Evolutionary conservation across 2,329 filamentous ascomycete genomes (phyloP).

Genomic region (Tetracladium maxilliforme): DNA sequence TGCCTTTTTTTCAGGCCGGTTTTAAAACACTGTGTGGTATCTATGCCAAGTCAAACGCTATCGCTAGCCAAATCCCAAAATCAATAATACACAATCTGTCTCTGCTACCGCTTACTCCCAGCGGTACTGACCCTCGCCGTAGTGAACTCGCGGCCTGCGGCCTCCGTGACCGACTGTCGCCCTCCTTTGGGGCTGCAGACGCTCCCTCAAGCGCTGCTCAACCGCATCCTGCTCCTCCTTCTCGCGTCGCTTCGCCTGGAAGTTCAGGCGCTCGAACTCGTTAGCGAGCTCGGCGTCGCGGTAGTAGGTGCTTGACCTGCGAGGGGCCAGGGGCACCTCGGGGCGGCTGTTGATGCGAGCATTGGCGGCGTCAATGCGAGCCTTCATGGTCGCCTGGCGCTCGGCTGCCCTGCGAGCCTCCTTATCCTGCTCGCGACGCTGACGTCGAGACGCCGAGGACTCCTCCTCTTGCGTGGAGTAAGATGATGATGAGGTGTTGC

Average conservation of each 20-base stretch:
- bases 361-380: neutral
- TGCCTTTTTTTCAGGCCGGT: no score
- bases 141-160: slow-evolving; percentile 10
- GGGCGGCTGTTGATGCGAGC: neutral
- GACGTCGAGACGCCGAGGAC: no score
- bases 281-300: slow-evolving; percentile 5
- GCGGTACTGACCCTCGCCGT: slow-evolving; percentile 13
- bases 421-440: no score
- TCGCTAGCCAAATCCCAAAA: no score
- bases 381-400: no score
- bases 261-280: slow-evolving; percentile 6
- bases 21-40: no score
- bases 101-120: no score
- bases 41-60: no score
- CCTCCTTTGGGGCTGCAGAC: slow-evolving; percentile 9
- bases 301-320: slow-evolving; percentile 4
- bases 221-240: slow-evolving; percentile 8
- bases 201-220: slow-evolving; percentile 9
- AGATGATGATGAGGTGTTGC: no score
- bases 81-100: no score
- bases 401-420: no score
- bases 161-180: slow-evolving; percentile 9
- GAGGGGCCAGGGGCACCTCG: neutral
- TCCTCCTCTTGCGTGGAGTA: no score
- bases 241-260: slow-evolving; percentile 4